Percentiles rank a stretch among this genome's conserved stretches.
phyloP scores from a whole-genome alignment of 1,139 yeast species.

The Kodamaea alishanica region DNA sequence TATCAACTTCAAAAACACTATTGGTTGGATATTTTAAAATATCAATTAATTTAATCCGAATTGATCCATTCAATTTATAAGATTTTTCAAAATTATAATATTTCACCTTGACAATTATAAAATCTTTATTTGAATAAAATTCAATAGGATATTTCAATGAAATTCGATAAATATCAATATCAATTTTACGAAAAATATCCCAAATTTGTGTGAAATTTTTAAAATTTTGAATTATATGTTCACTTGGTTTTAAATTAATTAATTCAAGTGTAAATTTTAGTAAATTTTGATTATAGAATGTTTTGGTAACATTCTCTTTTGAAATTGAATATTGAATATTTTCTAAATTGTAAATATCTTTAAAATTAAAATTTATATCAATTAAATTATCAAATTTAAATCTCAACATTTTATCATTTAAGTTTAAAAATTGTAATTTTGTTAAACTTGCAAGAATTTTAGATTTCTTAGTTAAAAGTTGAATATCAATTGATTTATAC shows the following conservation, averaged over 20 bases:
- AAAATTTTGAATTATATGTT: constrained; percentile 12
- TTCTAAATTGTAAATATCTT: constrained; percentile 1
- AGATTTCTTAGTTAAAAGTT: constrained; percentile 21
- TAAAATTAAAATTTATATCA: constrained; percentile 15
- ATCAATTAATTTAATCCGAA: constrained; percentile 2
- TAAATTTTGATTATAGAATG: constrained; percentile 6
- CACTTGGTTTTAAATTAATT: background rate
- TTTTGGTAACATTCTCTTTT: background rate
- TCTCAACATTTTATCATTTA: constrained; percentile 9
- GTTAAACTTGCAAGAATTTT: constrained; percentile 24
- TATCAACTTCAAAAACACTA: too few species aligned
- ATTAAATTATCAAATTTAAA: constrained; percentile 19
- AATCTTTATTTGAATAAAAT: constrained; percentile 8
- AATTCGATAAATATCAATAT: constrained; percentile 26
- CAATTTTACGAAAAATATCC: constrained; percentile 21
- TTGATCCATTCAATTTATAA: constrained; percentile 8
- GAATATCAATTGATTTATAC: constrained; percentile 26
- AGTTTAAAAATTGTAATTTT: constrained; percentile 16
- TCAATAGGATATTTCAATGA: constrained; percentile 28
- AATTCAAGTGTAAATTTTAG: background rate
- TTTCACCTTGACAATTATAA: constrained; percentile 12
- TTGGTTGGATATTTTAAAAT: constrained; percentile 7
- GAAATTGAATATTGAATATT: constrained; percentile 1
- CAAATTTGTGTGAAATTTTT: constrained; percentile 19
- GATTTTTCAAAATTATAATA: constrained; percentile 14